Evolutionary conservation across 1,284 basidiomycete genomes (phyloP), one percentile per base, ranked within the genome.

Genomic region (Fistulina hepatica): DNA sequence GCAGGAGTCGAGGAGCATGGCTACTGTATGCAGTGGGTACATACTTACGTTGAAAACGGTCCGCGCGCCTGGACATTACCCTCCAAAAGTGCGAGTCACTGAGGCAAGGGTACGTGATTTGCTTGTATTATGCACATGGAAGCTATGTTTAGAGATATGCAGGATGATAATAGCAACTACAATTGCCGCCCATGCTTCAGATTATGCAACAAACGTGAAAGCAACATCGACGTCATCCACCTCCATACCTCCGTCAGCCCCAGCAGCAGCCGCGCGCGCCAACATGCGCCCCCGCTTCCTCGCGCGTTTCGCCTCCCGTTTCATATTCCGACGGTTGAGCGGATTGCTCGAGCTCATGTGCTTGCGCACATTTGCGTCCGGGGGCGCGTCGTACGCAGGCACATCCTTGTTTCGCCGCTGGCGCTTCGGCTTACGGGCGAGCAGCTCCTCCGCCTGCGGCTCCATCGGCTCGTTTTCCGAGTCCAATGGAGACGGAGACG

Each of bases 231-330:
- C 62, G 32, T 60, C 60, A 45, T 69, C 64, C 5, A 67, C 48
- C 31, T 67, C 60, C 65, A 69, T 68, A 25, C 56, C 55, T 26
- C 48, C 11, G 33, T 45, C 44, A 24, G 44, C 47, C n/a, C n/a
- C n/a, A n/a, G n/a, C n/a, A n/a, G n/a, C n/a, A n/a, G n/a, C n/a
- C 31, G 46, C 43, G 26, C 44, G 35, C 12, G 39, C 47, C 30
- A 48, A 52, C 20, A 48, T 44, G 39, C 59, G 52, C 36, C 55
- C 51, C 9, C 67, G 66, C 48, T 71, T 70, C 46, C 71, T 61
- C 20, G 67, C 69, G 43, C 62, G 61, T 58, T 79, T 82, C 40
- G 69, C 68, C 27, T 75, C 75, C 49, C 59, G 65, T 58, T 80
- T 82, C 45, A 81, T 49, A 42, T 63, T 57, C 47, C 60, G 65